Evolutionary conservation across 2,329 filamentous ascomycete genomes (phyloP), one percentile per base, ranked within the genome.

Genomic region (Diaporthe longicolla): DNA sequence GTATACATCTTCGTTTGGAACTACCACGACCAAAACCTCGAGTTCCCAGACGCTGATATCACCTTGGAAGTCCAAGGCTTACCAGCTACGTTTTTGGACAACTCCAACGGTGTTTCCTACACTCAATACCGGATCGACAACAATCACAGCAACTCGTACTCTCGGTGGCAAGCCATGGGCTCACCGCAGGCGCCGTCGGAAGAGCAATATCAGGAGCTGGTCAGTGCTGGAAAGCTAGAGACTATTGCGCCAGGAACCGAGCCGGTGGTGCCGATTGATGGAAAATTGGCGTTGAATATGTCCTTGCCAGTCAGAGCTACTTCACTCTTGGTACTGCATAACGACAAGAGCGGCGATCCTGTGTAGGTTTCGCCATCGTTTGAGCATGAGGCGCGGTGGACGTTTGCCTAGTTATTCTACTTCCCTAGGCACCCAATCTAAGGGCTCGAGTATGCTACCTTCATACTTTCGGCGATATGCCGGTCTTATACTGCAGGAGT

Each of bases 91-190:
- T 55, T 71, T 15, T 37, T 24, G n/a, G 21, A 40, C 10, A 52
- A 4, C 8, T 6, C 40, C 37, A 5, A 32, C 10, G 45, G 70
- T 19, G 17, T 71, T 7, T 37, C 15, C 10, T 43, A 55, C 11
- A 65, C 45, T 13, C 70, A 71, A 6, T 71, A 71, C 15, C 57
- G 70, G 13, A 71, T 71, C 45, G 70, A 71, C 55, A 65, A 63
- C 8, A 21, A 63, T 17, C 70, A 71, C 35, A 65, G 70, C 57
- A 71, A 71, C 57, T 71, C 70, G 4, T 71, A 63, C 48, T 55
- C 70, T 17, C 55, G 29, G 17, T 71, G 70, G 70, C 45, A 65
- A 54, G 57, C 70, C 57, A 71, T 71, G 45, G 70, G 70, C 35
- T 63, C 70, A 19, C 70, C 70, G 9, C 70, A 71, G 19, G 26